These are phyloP conservation scores for Notholithocarpus densiflorus DNA, from an alignment of 306 rosid species.

Conservation along the genomic window DNA sequence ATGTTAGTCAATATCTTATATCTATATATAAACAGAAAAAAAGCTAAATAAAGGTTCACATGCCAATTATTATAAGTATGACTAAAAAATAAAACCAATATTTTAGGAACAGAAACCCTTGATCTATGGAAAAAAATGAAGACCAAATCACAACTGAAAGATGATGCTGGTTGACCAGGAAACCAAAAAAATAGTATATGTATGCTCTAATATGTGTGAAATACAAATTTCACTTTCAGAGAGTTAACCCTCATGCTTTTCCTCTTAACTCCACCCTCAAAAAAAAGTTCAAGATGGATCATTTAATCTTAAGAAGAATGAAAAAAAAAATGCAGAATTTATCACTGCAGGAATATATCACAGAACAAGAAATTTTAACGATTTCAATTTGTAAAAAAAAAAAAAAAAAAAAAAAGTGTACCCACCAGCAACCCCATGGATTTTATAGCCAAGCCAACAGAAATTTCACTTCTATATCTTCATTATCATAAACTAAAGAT, in stretches of 20 bases:
- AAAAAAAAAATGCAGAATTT: not conserved
- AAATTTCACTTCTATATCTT: constrained; percentile 3
- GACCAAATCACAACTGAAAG: constrained; percentile 21
- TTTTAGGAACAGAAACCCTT: constrained; percentile 23
- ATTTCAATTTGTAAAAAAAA: not conserved
- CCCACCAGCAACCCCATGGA: constrained; percentile 10
- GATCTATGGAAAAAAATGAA: not conserved
- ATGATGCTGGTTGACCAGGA: constrained; percentile 1
- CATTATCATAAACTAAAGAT: not conserved
- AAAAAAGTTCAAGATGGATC: not conserved
- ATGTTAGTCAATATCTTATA: constrained; percentile 24
- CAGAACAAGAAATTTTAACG: not conserved
- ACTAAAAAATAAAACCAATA: not conserved
- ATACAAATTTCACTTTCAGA: not conserved
- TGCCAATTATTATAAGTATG: not conserved
- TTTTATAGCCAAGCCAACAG: not conserved
- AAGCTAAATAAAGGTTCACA: not conserved
- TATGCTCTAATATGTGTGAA: not conserved
- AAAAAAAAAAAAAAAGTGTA: not conserved
- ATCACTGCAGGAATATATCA: not conserved
- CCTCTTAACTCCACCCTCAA: too few relatives aligned
- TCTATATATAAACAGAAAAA: constrained; percentile 1
- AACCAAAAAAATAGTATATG: not conserved
- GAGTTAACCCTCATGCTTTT: not conserved
- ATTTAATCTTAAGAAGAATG: not conserved